phyloP scores from a whole-genome alignment of 176 grass and related monocot species.

The Echinochloa phyllopogon region DNA sequence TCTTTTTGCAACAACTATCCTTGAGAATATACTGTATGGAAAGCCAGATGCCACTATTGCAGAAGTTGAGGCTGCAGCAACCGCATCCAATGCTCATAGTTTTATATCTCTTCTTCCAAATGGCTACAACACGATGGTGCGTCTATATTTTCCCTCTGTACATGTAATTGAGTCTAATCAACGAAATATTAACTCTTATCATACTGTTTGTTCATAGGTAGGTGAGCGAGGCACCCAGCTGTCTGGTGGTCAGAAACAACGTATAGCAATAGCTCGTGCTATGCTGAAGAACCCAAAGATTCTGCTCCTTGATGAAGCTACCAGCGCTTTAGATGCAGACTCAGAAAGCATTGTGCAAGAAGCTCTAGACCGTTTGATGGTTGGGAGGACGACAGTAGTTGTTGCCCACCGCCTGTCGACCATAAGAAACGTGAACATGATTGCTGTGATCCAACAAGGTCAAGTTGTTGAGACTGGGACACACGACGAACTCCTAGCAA shows the following conservation, averaged over 20 bases:
- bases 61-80: conserved; percentile 88
- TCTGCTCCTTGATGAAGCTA: conserved; percentile 98
- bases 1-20: conserved; percentile 94
- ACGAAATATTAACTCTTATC: background rate
- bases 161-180: background rate
- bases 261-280: conserved; percentile 94
- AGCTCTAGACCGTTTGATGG: conserved; percentile 93
- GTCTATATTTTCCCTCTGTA: conserved; percentile 22
- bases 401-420: conserved; percentile 94
- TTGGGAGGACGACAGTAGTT: conserved; percentile 91
- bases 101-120: conserved; percentile 91
- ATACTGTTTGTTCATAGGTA: conserved; percentile 49
- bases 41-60: conserved; percentile 87
- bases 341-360: conserved; percentile 96
- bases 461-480: conserved; percentile 95
- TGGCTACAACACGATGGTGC: conserved; percentile 87
- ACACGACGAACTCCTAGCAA: conserved; percentile 81
- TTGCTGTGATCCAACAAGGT: conserved; percentile 90
- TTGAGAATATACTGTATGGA: conserved; percentile 96
- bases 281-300: conserved; percentile 97
- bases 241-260: conserved; percentile 97
- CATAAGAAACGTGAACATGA: conserved; percentile 90
- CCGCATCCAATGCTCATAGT: conserved; percentile 93
- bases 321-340: conserved; percentile 94
- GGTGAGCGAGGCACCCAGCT: conserved; percentile 92